phyloP scores from a whole-genome alignment of 805 yeast species.

The Cyberlindnera amylophila region DNA sequence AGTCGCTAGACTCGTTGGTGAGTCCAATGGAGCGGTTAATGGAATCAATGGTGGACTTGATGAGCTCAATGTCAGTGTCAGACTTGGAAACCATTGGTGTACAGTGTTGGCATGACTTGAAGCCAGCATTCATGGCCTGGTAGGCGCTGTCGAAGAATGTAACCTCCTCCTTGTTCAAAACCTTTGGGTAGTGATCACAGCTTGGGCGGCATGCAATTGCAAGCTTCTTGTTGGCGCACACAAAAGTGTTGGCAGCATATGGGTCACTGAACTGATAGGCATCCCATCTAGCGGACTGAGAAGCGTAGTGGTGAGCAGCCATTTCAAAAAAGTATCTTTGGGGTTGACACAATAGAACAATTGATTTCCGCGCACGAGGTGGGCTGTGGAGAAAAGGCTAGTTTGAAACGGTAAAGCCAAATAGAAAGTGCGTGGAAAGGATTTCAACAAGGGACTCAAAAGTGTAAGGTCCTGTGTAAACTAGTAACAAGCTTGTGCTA shows the following conservation, averaged over 20 bases:
- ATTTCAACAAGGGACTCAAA: no score
- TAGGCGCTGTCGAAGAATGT: constrained; percentile 38
- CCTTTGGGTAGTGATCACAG: constrained; percentile 49
- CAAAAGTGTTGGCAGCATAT: constrained; percentile 55
- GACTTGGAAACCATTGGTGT: constrained; percentile 39
- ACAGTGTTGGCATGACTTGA: constrained; percentile 50
- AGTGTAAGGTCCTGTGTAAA: no score
- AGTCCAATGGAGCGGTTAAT: constrained; percentile 60
- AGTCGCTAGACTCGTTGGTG: constrained; percentile 18
- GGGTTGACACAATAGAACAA: no score
- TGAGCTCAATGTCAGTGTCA: constrained; percentile 20
- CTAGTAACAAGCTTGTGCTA: no score
- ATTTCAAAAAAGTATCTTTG: not conserved
- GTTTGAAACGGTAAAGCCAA: no score
- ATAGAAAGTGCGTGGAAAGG: no score
- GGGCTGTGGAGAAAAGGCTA: no score
- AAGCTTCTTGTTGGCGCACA: constrained; percentile 43
- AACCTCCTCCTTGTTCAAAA: constrained; percentile 37
- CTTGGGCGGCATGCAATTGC: constrained; percentile 62
- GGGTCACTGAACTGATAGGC: constrained; percentile 68
- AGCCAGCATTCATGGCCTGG: constrained; percentile 45
- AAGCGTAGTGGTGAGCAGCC: constrained; percentile 6
- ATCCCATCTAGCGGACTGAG: constrained; percentile 41
- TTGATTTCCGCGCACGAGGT: no score
- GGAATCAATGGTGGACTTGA: constrained; percentile 48